These are phyloP conservation scores for Barnettozyma sp. DNA, from an alignment of 805 yeast genomes.

Conservation along the genomic window DNA sequence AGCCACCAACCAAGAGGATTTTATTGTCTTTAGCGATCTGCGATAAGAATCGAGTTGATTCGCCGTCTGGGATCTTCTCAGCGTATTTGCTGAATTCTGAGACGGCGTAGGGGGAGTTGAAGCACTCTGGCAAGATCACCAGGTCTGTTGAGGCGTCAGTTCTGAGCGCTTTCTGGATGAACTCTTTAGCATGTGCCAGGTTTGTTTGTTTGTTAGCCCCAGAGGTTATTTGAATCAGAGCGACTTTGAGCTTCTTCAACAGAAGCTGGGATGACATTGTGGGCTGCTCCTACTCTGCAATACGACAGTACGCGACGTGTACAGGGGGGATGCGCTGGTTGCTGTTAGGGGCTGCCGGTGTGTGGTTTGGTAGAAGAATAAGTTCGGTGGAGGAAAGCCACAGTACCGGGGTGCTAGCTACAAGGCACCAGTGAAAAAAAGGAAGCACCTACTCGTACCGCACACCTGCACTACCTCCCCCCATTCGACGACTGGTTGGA, in stretches of 20 bases:
- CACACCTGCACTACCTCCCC: too few species aligned
- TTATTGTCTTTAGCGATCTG: slow-evolving; percentile 58
- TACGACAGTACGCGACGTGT: too few species aligned
- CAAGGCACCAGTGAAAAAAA: too few species aligned
- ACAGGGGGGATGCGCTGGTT: too few species aligned
- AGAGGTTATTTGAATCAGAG: slow-evolving; percentile 73
- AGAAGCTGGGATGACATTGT: slow-evolving; percentile 17
- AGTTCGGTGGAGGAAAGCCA: too few species aligned
- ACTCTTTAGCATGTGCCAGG: slow-evolving; percentile 56
- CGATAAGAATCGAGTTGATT: slow-evolving; percentile 56
- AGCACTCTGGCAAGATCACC: slow-evolving; percentile 92
- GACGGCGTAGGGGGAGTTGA: slow-evolving; percentile 92
- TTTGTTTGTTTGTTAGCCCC: slow-evolving; percentile 71
- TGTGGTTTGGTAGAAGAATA: too few species aligned
- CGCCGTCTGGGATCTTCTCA: slow-evolving; percentile 76
- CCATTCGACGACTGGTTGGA: too few species aligned
- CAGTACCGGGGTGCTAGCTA: too few species aligned
- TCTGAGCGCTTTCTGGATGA: slow-evolving; percentile 54
- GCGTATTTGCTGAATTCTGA: slow-evolving; percentile 82
- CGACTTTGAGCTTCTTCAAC: slow-evolving; percentile 59
- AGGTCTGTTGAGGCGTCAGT: slow-evolving; percentile 60
- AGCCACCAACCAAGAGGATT: slow-evolving; percentile 80
- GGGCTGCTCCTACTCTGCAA: too few species aligned
- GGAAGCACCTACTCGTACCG: too few species aligned
- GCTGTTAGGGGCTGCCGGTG: too few species aligned